Evolutionary conservation across 73 alveolate genomes (phyloP).

Genomic region (Diophrys appendiculata): DNA sequence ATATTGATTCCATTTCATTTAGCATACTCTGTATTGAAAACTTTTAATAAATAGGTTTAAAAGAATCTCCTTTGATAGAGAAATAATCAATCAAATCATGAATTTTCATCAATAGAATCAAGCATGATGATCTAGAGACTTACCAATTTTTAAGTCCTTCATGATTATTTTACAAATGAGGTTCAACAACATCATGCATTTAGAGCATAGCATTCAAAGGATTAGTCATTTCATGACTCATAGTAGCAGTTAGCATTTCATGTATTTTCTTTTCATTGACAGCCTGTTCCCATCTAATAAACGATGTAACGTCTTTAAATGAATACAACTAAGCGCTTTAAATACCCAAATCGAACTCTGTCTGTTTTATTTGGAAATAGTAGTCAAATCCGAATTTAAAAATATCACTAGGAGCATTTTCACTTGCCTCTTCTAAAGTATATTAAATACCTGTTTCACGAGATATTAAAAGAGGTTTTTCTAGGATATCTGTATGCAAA

Average conservation of each 20-base stretch:
- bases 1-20: neutral
- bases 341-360: no score
- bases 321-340: no score
- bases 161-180: neutral
- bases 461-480: no score
- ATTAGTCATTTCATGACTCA: conserved; percentile 1
- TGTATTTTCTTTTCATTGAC: neutral
- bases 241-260: neutral
- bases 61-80: neutral
- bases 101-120: neutral
- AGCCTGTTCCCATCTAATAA: neutral
- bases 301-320: neutral
- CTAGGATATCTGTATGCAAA: no score
- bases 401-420: no score
- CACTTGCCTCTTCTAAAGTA: no score
- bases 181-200: neutral
- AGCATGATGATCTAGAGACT: neutral
- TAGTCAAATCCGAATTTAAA: no score
- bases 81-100: neutral
- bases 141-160: neutral
- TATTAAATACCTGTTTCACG: no score
- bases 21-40: neutral
- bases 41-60: neutral
- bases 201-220: neutral
- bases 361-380: no score